Evolutionary conservation across 1,139 yeast genomes (phyloP), one percentile per base, ranked within the genome.

Genomic region (Hemisphaericaspora xylofermentans): DNA sequence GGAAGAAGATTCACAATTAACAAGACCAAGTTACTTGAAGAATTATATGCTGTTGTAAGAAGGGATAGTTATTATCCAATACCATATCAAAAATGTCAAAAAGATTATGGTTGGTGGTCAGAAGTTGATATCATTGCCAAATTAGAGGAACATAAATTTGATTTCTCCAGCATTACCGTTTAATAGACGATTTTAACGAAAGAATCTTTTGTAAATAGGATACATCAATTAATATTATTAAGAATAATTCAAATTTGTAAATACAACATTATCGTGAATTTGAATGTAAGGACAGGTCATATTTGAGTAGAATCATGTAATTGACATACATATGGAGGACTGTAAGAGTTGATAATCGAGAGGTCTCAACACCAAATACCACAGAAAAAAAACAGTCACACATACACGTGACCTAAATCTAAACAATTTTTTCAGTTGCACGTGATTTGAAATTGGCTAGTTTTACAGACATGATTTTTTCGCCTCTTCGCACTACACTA

Each of bases 1-100:
- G 76, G 79, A 33, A 62, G 76, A 49, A 64, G 72, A 48, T 60
- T 87, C 45, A 68, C 66, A 6, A 82, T 77, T 28, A 91, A 93
- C 34, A 80, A 80, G 61, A 75, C 86, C 56, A 78, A 71, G 55
- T 66, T 88, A 36, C 62, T 87, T 48, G 64, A 71, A 34, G 66
- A 62, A 40, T 69, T 85, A 51, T 82, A 67, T 56, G 76, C 79
- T 22, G 68, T 68, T 43, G 82, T 72, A 57, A 62, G 73, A 69
- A 58, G 70, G 63, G 61, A 71, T 64, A 58, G 74, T 66, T 55
- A 73, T 48, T 70, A 68, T 39, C 64, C 67, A 1, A 51, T 82
- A 10, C 59, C 68, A 21, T 39, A 30, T 21, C n/a, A 31, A 2
- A 34, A 40, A 13, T 47, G 44, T 13, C 41, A 44, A 15, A 47